Percentiles rank a stretch among this genome's conserved stretches.
phyloP scores from a whole-genome alignment of 768 basidiomycete genomes.

The Lactifluus volemus region DNA sequence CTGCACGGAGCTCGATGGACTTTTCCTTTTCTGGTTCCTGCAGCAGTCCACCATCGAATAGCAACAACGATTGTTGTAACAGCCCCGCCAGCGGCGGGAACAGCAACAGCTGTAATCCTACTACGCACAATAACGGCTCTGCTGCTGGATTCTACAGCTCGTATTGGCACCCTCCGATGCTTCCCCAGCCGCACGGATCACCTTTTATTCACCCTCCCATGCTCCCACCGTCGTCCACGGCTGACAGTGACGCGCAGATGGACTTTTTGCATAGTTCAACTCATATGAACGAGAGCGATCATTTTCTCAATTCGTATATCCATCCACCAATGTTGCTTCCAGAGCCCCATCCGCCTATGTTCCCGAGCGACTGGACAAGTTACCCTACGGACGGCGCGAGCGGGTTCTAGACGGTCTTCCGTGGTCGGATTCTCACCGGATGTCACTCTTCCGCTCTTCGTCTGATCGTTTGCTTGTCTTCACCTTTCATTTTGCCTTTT shows the following conservation, averaged over 20 bases:
- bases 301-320: slow-evolving; percentile 43
- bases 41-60: slow-evolving; percentile 40
- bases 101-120: background rate
- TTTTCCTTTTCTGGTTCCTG: slow-evolving; percentile 39
- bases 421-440: background rate
- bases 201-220: slow-evolving; percentile 62
- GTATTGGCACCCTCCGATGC: slow-evolving; percentile 77
- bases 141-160: slow-evolving; percentile 39
- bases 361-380: slow-evolving; percentile 27
- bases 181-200: slow-evolving; percentile 42
- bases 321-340: slow-evolving; percentile 50
- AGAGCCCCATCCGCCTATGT: slow-evolving; percentile 32
- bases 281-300: slow-evolving; percentile 53
- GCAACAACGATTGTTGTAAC: slow-evolving; percentile 20
- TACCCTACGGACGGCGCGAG: slow-evolving; percentile 20
- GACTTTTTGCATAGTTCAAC: slow-evolving; percentile 62
- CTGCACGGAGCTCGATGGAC: slow-evolving; percentile 57
- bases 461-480: background rate
- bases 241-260: slow-evolving; percentile 53
- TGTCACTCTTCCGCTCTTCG: background rate
- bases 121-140: background rate
- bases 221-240: slow-evolving; percentile 32
- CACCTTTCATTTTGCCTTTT: background rate
- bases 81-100: background rate
- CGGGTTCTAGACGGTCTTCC: slow-evolving; percentile 28